phyloP scores from a whole-genome alignment of 345 rosid genomes.

The Populus alba region DNA sequence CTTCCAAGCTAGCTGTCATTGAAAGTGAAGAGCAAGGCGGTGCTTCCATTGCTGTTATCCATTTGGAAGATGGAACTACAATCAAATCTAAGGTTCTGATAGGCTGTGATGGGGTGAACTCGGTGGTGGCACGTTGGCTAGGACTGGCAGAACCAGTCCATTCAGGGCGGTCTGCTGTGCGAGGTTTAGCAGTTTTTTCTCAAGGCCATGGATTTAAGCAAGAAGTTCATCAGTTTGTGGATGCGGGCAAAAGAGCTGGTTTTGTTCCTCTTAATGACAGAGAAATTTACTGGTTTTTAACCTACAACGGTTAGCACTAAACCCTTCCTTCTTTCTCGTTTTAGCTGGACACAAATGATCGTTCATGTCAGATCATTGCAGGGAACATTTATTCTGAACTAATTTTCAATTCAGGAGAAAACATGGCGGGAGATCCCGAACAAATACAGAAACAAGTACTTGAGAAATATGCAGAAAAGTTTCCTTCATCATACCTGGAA shows the following conservation, averaged over 20 bases:
- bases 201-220: conserved; percentile 31
- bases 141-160: conserved; percentile 29
- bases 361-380: not conserved
- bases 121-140: conserved; percentile 31
- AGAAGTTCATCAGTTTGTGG: conserved; percentile 25
- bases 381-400: not conserved
- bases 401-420: conserved; percentile 11
- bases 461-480: conserved; percentile 17
- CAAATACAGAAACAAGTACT: conserved; percentile 21
- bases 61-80: conserved; percentile 32
- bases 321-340: not conserved
- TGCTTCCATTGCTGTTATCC: conserved; percentile 7
- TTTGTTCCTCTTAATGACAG: conserved; percentile 28
- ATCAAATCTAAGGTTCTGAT: conserved; percentile 39
- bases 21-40: conserved; percentile 12
- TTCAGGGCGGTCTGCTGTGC: conserved; percentile 32
- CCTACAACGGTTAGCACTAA: conserved; percentile 21
- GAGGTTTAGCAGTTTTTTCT: conserved; percentile 32
- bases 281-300: conserved; percentile 30
- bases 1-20: conserved; percentile 28
- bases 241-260: conserved; percentile 32
- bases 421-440: conserved; percentile 18
- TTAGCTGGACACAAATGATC: not conserved
- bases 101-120: conserved; percentile 47
- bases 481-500: conserved; percentile 26